Percentiles rank a stretch among this genome's conserved stretches.
Evolutionary conservation across 176 grass and related monocot species (phyloP).

Genomic region (Cenchrus fungigraminus): DNA sequence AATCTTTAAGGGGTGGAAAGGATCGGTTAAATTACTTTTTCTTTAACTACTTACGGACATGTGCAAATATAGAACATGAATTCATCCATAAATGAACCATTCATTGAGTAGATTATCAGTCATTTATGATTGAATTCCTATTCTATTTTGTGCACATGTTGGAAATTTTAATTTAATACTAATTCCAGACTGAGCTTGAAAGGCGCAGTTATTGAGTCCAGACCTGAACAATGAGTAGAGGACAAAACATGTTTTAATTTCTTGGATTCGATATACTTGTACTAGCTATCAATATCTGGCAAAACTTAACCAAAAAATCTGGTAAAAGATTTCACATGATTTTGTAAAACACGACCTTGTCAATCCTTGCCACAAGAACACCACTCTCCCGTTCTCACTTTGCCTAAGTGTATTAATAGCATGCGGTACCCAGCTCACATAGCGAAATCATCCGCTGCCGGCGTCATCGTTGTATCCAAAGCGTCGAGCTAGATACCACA

Average conservation of each 20-base stretch:
- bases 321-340: not conserved
- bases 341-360: not conserved
- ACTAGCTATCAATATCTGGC: not conserved
- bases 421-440: not conserved
- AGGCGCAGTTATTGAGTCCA: too few species aligned
- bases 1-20: too few species aligned
- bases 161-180: too few species aligned
- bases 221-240: not conserved
- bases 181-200: too few species aligned
- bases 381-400: not conserved
- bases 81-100: not conserved
- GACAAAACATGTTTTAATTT: not conserved
- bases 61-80: too few species aligned
- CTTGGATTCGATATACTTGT: too few species aligned
- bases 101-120: not conserved
- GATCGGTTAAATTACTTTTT: too few species aligned
- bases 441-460: not conserved
- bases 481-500: not conserved
- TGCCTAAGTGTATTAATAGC: not conserved
- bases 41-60: too few species aligned
- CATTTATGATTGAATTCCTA: too few species aligned
- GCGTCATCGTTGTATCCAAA: slow-evolving; percentile 2
- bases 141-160: too few species aligned
- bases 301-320: not conserved
- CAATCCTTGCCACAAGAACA: not conserved